Evolutionary conservation across 2,329 filamentous ascomycete species (phyloP).

Genomic region (Exophiala mesophila): DNA sequence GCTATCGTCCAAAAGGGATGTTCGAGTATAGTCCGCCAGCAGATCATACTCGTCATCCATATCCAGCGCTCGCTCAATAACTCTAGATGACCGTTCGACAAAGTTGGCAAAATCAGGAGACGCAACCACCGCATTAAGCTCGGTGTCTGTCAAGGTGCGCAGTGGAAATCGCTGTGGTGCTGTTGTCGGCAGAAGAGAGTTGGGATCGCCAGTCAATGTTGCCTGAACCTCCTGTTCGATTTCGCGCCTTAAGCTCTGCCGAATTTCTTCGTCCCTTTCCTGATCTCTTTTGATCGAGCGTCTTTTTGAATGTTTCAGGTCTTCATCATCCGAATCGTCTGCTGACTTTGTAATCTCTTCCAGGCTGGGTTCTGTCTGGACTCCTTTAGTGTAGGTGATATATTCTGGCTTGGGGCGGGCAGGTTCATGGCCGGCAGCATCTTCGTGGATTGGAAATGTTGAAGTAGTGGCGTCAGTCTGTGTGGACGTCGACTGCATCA

Average conservation of each 20-base stretch:
- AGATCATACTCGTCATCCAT: slow-evolving; percentile 89
- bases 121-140: slow-evolving; percentile 81
- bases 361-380: slow-evolving; percentile 67
- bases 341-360: slow-evolving; percentile 43
- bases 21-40: slow-evolving; percentile 85
- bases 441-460: slow-evolving; percentile 74
- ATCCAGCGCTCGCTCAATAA: slow-evolving; percentile 91
- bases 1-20: slow-evolving; percentile 65
- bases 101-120: slow-evolving; percentile 95
- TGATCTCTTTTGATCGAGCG: slow-evolving; percentile 72
- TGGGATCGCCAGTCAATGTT: slow-evolving; percentile 41
- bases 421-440: slow-evolving; percentile 51
- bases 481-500: slow-evolving; percentile 47
- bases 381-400: slow-evolving; percentile 94
- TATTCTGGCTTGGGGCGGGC: slow-evolving; percentile 58
- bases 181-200: slow-evolving; percentile 36
- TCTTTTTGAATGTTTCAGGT: slow-evolving; percentile 58
- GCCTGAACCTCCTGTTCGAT: slow-evolving; percentile 88
- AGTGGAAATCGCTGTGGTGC: slow-evolving; percentile 63
- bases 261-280: slow-evolving; percentile 82
- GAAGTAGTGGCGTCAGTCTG: slow-evolving; percentile 71
- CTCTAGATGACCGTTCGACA: slow-evolving; percentile 90
- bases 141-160: slow-evolving; percentile 74
- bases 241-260: slow-evolving; percentile 76
- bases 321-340: slow-evolving; percentile 60